phyloP scores from a whole-genome alignment of 1,139 yeast species.

The Geotrichum histeridarum region DNA sequence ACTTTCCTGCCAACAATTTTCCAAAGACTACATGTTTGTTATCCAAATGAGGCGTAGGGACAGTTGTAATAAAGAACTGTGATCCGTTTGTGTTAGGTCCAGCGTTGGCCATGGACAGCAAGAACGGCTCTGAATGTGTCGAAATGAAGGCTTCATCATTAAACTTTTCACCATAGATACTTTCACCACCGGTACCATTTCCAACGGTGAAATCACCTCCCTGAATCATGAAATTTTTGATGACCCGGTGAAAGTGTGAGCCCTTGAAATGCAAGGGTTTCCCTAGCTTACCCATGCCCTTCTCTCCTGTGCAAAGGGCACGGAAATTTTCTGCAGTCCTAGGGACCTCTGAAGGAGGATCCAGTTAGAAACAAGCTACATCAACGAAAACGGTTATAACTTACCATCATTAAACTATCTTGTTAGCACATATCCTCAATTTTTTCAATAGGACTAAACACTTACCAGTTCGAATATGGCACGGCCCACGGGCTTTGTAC shows the following conservation, averaged over 20 bases:
- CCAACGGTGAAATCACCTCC: constrained; percentile 95
- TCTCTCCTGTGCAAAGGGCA: constrained; percentile 85
- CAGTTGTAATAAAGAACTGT: constrained; percentile 82
- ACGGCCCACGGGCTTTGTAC: constrained; percentile 62
- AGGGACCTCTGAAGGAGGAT: constrained; percentile 50
- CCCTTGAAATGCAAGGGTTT: constrained; percentile 70
- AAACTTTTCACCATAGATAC: constrained; percentile 91
- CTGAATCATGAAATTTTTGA: constrained; percentile 82
- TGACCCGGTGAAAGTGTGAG: constrained; percentile 84
- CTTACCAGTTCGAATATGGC: constrained; percentile 59
- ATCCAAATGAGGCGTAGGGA: constrained; percentile 75
- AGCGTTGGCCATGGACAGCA: constrained; percentile 92
- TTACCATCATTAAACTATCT: not conserved
- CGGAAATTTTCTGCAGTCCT: constrained; percentile 91
- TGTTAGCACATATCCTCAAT: not conserved
- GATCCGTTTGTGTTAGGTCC: constrained; percentile 96
- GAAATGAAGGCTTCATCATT: constrained; percentile 75
- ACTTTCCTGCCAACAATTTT: constrained; percentile 74
- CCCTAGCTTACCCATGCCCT: constrained; percentile 61
- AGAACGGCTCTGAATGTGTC: constrained; percentile 76
- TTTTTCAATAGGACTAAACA: not conserved
- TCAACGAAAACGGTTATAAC: not conserved
- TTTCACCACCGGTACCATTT: constrained; percentile 90
- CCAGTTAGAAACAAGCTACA: not conserved
- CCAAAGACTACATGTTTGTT: constrained; percentile 97